Conservation (phyloP, 768 basidiomycete species). For the Calocera cornea region DNA sequence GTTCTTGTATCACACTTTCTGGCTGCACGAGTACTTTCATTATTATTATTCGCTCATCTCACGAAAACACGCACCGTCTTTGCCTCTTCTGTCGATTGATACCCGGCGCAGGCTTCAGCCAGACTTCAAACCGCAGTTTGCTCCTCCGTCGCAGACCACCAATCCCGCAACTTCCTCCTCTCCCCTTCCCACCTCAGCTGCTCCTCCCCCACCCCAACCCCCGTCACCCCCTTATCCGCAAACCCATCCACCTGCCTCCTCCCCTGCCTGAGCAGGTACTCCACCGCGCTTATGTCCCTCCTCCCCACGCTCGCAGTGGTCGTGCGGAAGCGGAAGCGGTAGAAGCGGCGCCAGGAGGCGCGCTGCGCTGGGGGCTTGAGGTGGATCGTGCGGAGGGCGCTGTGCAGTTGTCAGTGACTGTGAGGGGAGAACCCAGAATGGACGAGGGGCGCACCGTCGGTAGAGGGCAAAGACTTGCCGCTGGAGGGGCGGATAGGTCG, state of each 20-base stretch:
- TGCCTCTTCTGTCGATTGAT: not conserved
- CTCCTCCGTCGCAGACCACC: not conserved
- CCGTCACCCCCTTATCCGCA: slow-evolving; percentile 50
- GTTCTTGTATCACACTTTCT: too few relatives aligned
- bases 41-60: too few relatives aligned
- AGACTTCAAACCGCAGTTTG: too few relatives aligned
- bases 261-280: slow-evolving; percentile 63
- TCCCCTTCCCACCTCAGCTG: slow-evolving; percentile 48
- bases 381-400: slow-evolving; percentile 61
- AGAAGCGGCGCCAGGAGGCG: slow-evolving; percentile 51
- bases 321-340: slow-evolving; percentile 55
- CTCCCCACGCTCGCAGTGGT: slow-evolving; percentile 49
- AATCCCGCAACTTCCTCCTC: not conserved
- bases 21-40: too few relatives aligned
- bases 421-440: not conserved
- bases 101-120: not conserved
- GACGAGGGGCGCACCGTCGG: slow-evolving; percentile 32
- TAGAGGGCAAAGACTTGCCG: slow-evolving; percentile 40
- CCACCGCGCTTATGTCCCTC: slow-evolving; percentile 53
- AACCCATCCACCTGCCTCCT: slow-evolving; percentile 54
- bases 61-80: not conserved
- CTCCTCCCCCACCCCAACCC: slow-evolving; percentile 58
- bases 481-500: slow-evolving; percentile 25
- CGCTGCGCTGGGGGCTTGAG: slow-evolving; percentile 49
- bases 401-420: slow-evolving; percentile 20